phyloP scores from a whole-genome alignment of 805 yeast genomes.

The Candida pseudofarinosa region DNA sequence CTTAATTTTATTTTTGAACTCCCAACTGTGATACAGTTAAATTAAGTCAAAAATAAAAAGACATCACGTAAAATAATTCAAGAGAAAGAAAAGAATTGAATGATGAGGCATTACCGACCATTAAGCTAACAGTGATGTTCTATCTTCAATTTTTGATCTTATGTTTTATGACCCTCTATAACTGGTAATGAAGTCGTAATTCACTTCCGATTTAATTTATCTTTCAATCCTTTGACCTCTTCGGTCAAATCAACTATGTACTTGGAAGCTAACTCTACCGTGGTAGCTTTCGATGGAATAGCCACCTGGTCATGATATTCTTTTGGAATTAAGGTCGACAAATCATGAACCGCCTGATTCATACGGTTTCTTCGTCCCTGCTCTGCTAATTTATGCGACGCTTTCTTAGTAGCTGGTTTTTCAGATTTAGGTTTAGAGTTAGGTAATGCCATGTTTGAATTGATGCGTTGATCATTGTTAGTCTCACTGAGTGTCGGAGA shows the following conservation, averaged over 20 bases:
- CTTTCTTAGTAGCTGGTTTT: constrained; percentile 48
- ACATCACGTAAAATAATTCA: no score
- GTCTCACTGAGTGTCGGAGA: constrained; percentile 16
- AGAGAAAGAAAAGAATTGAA: no score
- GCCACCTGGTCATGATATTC: constrained; percentile 49
- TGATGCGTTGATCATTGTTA: neutral
- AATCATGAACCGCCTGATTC: constrained; percentile 79
- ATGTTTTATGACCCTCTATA: no score
- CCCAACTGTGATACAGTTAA: no score
- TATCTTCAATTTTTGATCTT: no score
- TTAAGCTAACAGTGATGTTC: no score
- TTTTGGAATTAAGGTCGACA: constrained; percentile 66
- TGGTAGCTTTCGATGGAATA: constrained; percentile 88
- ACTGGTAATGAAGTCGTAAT: no score
- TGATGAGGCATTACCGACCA: no score
- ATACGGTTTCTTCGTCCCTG: constrained; percentile 93
- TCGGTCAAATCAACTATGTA: constrained; percentile 47
- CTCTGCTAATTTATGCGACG: constrained; percentile 88
- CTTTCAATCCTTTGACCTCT: constrained; percentile 23
- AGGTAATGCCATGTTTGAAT: neutral
- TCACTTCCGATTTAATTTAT: neutral
- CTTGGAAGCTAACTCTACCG: constrained; percentile 82
- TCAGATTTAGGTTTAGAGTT: constrained; percentile 12
- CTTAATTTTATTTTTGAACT: no score
- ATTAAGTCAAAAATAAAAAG: no score